Conservation (phyloP, 73 alveolate genomes). For the Paramecium sonneborni region DNA sequence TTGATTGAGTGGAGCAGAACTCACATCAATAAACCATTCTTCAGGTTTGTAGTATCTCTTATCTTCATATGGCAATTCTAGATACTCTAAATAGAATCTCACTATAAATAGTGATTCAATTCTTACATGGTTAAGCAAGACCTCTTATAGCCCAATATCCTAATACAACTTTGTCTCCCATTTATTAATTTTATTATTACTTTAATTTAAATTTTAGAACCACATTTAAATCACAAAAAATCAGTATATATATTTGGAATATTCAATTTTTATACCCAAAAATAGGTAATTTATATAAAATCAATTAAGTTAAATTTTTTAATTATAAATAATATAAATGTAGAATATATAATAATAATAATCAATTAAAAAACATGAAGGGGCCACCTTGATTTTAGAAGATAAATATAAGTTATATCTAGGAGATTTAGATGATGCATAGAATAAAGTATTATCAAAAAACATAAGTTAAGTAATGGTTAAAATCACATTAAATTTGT, state of each 20-base stretch:
- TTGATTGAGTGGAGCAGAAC: neutral
- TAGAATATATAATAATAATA: too few species aligned
- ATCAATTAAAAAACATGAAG: neutral
- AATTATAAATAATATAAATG: too few species aligned
- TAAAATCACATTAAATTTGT: neutral
- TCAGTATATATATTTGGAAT: neutral
- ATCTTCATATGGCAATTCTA: slow-evolving; percentile 56
- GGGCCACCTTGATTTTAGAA: neutral
- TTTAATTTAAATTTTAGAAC: neutral
- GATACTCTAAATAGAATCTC: slow-evolving; percentile 47
- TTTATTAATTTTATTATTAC: neutral
- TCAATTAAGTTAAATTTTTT: too few species aligned
- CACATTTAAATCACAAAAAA: neutral
- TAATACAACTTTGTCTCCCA: slow-evolving; percentile 6
- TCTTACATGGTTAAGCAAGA: slow-evolving; percentile 40
- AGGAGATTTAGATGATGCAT: neutral
- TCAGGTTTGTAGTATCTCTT: slow-evolving; percentile 36
- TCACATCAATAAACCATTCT: slow-evolving; percentile 54
- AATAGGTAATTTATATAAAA: neutral
- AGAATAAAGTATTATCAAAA: neutral
- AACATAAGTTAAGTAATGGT: too few species aligned
- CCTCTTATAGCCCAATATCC: slow-evolving; percentile 72
- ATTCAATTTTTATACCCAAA: neutral
- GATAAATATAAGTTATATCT: neutral
- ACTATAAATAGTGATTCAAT: neutral